A percentile compares a stretch with the other conserved stretches of the same genome.
Evolutionary conservation across 2,329 filamentous ascomycete species (phyloP).

Genomic region (Ophiocordyceps polyrhachis-furcata): DNA sequence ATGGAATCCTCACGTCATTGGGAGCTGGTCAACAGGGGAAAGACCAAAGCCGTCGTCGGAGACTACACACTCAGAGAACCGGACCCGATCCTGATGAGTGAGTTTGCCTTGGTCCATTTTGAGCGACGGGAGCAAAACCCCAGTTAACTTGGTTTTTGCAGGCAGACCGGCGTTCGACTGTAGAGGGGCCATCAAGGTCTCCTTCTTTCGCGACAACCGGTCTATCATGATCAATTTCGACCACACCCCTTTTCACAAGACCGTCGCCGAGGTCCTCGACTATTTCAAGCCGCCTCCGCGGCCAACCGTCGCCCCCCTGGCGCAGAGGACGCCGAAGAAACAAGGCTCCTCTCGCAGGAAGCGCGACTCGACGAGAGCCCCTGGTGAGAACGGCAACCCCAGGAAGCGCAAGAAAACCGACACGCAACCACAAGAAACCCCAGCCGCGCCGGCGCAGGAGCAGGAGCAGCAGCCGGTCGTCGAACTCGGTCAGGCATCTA

Average conservation of each 20-base stretch:
- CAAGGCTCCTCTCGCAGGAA: slow-evolving; percentile 12
- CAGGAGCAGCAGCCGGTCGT: background rate
- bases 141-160: slow-evolving; percentile 8
- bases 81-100: slow-evolving; percentile 26
- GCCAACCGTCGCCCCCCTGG: slow-evolving; percentile 8
- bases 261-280: slow-evolving; percentile 29
- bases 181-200: slow-evolving; percentile 28
- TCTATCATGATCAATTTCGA: slow-evolving; percentile 34
- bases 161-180: slow-evolving; percentile 42
- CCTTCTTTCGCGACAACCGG: slow-evolving; percentile 27
- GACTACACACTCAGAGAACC: slow-evolving; percentile 29
- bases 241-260: slow-evolving; percentile 37
- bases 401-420: slow-evolving; percentile 11
- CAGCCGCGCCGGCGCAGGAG: background rate
- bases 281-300: slow-evolving; percentile 26
- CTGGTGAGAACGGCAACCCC: slow-evolving; percentile 9
- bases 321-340: slow-evolving; percentile 11
- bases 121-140: background rate
- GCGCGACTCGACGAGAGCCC: slow-evolving; percentile 6
- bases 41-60: slow-evolving; percentile 22
- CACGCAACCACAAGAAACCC: slow-evolving; percentile 5
- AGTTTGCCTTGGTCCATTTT: slow-evolving; percentile 4
- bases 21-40: slow-evolving; percentile 25
- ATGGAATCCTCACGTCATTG: slow-evolving; percentile 32
- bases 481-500: slow-evolving; percentile 1